These are phyloP conservation scores for Prunus padus DNA, from an alignment of 306 rosid genomes.

Conservation along the genomic window DNA sequence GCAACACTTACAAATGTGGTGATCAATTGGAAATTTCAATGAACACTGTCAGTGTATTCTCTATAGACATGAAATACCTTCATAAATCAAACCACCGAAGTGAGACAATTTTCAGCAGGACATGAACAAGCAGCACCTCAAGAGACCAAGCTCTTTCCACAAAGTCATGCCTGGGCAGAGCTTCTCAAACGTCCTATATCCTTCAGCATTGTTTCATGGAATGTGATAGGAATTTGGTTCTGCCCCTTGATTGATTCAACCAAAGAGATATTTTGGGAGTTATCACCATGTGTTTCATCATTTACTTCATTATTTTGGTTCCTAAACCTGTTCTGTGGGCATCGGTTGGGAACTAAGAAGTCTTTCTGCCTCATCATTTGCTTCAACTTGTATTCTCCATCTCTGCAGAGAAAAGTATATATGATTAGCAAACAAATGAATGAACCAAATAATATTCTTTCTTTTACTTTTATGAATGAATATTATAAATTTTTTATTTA, in stretches of 20 bases:
- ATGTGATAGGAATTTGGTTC: background rate
- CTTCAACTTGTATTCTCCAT: slow-evolving; percentile 87
- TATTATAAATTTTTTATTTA: no score
- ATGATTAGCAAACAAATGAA: background rate
- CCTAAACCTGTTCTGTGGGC: slow-evolving; percentile 48
- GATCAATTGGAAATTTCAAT: background rate
- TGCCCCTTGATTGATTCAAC: slow-evolving; percentile 10
- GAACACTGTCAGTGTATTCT: background rate
- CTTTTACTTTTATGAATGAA: background rate
- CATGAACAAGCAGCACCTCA: slow-evolving; percentile 18
- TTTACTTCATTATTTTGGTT: background rate
- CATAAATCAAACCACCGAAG: background rate
- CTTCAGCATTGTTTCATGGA: background rate
- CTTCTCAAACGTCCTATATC: background rate
- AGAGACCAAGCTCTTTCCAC: background rate
- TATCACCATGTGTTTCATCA: background rate
- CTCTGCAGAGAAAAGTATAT: slow-evolving; percentile 34
- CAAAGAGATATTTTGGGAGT: slow-evolving; percentile 16
- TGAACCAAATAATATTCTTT: background rate
- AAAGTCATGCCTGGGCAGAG: background rate
- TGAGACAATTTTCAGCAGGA: background rate
- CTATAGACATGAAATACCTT: slow-evolving; percentile 6
- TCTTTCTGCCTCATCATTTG: slow-evolving; percentile 92
- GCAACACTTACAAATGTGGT: background rate
- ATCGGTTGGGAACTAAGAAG: slow-evolving; percentile 71